These are phyloP conservation scores for Hyaloscypha finlandica DNA, from an alignment of 495 filamentous ascomycete genomes.

Conservation along the genomic window DNA sequence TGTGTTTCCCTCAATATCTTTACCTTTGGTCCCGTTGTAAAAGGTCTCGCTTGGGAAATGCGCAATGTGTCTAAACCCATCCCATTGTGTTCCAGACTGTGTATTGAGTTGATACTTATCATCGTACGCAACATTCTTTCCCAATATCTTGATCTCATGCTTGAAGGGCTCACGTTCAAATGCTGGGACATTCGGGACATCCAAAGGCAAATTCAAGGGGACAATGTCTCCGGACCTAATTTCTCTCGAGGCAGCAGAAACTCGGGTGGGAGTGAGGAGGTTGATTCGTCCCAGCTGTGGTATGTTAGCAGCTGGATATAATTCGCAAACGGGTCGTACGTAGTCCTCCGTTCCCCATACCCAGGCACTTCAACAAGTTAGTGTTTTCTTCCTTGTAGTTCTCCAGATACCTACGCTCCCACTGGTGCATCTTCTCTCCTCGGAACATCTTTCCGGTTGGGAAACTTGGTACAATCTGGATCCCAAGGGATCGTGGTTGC, in stretches of 20 bases:
- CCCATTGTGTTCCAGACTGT: conserved; percentile 57
- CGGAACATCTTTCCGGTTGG: conserved; percentile 53
- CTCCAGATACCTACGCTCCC: conserved; percentile 20
- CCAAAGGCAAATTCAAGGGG: conserved; percentile 51
- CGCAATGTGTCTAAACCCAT: conserved; percentile 64
- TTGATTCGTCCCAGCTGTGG: conserved; percentile 55
- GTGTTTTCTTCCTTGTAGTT: background rate
- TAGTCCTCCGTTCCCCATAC: conserved; percentile 62
- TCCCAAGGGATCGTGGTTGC: conserved; percentile 54
- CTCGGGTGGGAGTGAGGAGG: conserved; percentile 56
- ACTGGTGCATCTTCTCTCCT: conserved; percentile 33
- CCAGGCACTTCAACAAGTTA: conserved; percentile 44
- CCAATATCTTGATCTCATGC: conserved; percentile 48
- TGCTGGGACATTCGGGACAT: conserved; percentile 47
- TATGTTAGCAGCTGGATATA: background rate
- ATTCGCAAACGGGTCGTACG: conserved; percentile 28
- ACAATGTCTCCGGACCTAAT: conserved; percentile 55
- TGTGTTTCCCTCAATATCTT: conserved; percentile 54
- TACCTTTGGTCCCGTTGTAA: conserved; percentile 51
- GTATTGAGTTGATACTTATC: conserved; percentile 66
- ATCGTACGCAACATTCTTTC: conserved; percentile 55
- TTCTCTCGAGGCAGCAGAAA: conserved; percentile 49
- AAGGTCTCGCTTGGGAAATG: conserved; percentile 49
- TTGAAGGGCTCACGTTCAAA: conserved; percentile 41
- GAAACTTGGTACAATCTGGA: conserved; percentile 53